Base-by-base conservation (phyloP, 2,329 filamentous ascomycete genomes). In the Hypoxylon sp. region DNA sequence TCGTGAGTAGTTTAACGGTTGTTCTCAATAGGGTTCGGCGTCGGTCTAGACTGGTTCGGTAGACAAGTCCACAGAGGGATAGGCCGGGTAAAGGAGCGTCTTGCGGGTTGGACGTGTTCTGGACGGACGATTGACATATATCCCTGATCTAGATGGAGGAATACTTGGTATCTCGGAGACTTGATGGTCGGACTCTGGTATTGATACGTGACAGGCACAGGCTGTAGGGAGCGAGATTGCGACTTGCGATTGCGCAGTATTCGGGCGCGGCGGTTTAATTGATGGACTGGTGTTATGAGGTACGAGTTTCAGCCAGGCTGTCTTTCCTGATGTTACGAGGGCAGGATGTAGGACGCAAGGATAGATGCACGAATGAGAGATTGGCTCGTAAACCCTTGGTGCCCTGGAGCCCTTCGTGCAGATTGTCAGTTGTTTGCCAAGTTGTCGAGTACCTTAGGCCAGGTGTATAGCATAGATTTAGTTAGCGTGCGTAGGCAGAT, bases 301-400 rank as follows among this genome's bases (percentile, higher is more conserved):
- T 35, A 35, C 31, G 17, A 35, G 31, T 35, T 50, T 60, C 60
- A 62, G 60, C 60, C 60, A 59, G 53, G 31, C 33, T 62, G 55
- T 56, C 56, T 35, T 5, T n/a, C 2, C 15, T 15, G 29, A 48
- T 37, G 33, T 52, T 55, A 24, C n/a, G n/a, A n/a, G n/a, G n/a
- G n/a, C n/a, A 26, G 29, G 6, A 13, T 15, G 6, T n/a, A 59
- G 45, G 60, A 59, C 60, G 40, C 54, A 61, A 52, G 54, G 54
- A 35, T 35, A 6, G 11, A n/a, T 31, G 29, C 29, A 31, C 11
- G 15, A 27, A 27, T 11, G 15, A 13, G 31, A 35, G 17, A 35
- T 35, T 35, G 31, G 31, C 31, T 17, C 17, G 31, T 35, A 13
- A 3, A 26, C 38, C 38, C 11, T 23, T 10, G 7, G 10, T 13